A percentile compares a stretch with the other conserved stretches of the same genome.
phyloP scores from a whole-genome alignment of 768 basidiomycete genomes.

The Antrodiella citrinella region DNA sequence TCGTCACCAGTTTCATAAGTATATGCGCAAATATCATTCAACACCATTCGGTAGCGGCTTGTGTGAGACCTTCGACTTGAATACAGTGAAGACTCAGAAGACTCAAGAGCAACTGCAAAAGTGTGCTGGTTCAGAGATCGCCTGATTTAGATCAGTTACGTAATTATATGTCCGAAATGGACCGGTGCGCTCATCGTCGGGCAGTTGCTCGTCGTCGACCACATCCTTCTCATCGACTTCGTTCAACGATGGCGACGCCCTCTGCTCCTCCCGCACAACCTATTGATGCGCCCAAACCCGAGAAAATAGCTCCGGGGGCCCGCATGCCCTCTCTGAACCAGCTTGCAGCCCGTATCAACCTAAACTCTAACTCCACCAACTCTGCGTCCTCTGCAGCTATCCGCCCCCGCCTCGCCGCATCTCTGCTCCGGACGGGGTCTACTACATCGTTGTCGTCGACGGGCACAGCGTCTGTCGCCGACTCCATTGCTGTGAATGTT shows the following conservation, averaged over 20 bases:
- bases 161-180: no score
- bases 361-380: slow-evolving; percentile 26
- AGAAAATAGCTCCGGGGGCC: slow-evolving; percentile 23
- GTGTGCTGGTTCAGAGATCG: no score
- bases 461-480: slow-evolving; percentile 30
- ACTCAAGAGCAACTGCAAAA: no score
- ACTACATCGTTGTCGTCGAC: slow-evolving; percentile 39
- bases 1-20: no score
- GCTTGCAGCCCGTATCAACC: slow-evolving; percentile 69
- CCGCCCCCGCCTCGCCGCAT: slow-evolving; percentile 70
- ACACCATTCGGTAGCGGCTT: no score
- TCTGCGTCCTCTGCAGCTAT: slow-evolving; percentile 24
- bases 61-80: no score
- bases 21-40: no score
- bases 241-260: slow-evolving; percentile 12
- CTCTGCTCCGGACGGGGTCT: slow-evolving; percentile 53
- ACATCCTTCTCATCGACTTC: neutral
- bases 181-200: no score
- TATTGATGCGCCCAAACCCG: slow-evolving; percentile 30
- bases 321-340: slow-evolving; percentile 74
- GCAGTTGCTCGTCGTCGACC: neutral
- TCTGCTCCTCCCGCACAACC: slow-evolving; percentile 18
- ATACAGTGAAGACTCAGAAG: no score
- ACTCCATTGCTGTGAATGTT: slow-evolving; percentile 61
- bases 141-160: no score